Conservation (phyloP, 208 protist genomes). For the Trypanosoma rangeli region DNA sequence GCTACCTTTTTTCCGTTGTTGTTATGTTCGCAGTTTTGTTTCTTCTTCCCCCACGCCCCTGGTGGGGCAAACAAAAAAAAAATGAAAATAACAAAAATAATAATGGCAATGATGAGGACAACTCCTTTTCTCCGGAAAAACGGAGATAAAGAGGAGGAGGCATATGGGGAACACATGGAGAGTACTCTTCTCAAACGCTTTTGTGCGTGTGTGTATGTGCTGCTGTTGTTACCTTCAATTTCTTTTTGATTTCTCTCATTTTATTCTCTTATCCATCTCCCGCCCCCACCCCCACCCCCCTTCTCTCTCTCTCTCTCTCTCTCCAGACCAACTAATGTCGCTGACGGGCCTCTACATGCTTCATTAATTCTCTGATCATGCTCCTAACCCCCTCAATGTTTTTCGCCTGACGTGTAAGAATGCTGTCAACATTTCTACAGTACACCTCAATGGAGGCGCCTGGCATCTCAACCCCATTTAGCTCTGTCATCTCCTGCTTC, state of each 20-base stretch:
- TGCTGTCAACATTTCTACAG: constrained; percentile 84
- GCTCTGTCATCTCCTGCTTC: constrained; percentile 92
- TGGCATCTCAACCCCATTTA: constrained; percentile 89
- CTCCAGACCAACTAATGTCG: constrained; percentile 14
- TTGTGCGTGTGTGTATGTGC: not conserved
- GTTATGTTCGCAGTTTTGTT: not conserved
- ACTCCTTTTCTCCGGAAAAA: not conserved
- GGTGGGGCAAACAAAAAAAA: constrained; percentile 5
- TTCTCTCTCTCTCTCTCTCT: not conserved
- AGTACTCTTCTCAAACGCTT: constrained; percentile 1
- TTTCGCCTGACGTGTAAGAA: constrained; percentile 70
- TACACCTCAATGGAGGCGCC: constrained; percentile 88
- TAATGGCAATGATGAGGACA: not conserved
- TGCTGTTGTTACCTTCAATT: not conserved
- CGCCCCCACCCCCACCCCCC: not conserved
- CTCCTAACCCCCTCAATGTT: constrained; percentile 79
- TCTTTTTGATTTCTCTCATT: constrained; percentile 28
- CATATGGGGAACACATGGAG: not conserved
- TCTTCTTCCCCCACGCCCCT: not conserved
- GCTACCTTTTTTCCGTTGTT: not conserved
- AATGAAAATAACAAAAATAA: not conserved
- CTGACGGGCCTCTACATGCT: constrained; percentile 39
- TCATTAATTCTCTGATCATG: constrained; percentile 71
- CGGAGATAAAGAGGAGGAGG: not conserved
- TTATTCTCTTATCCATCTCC: not conserved